Evolutionary conservation across 345 rosid species (phyloP).

Genomic region (Linum tenue): DNA sequence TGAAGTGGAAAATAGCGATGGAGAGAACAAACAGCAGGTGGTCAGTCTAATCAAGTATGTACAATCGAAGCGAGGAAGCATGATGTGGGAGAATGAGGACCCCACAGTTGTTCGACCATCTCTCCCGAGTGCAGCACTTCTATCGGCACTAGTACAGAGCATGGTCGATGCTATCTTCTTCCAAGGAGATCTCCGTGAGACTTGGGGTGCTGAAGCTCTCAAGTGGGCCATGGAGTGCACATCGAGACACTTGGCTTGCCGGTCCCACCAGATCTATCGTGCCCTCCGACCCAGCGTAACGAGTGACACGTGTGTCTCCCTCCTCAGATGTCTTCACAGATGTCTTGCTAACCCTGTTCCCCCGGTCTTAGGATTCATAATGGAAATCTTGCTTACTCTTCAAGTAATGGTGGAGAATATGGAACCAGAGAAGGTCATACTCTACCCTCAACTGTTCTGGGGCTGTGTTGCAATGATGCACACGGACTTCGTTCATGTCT

Average conservation of each 20-base stretch:
- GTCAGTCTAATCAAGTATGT: conserved; percentile 94
- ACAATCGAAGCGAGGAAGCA: conserved; percentile 96
- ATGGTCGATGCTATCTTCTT: conserved; percentile 99
- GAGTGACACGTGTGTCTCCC: conserved; percentile 85
- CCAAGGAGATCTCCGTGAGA: conserved; percentile 98
- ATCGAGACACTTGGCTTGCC: conserved; percentile 97
- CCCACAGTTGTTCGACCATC: conserved; percentile 74
- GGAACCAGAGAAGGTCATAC: conserved; percentile 98
- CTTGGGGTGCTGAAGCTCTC: conserved; percentile 97
- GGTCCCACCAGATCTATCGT: conserved; percentile 97
- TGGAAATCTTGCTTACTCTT: conserved; percentile 87
- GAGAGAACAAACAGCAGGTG: conserved; percentile 96
- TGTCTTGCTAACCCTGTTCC: conserved; percentile 94
- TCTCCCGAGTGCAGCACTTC: conserved; percentile 95
- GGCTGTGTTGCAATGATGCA: conserved; percentile 99
- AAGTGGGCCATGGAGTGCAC: conserved; percentile 99
- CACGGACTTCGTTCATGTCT: conserved; percentile 93
- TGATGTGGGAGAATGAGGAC: conserved; percentile 99
- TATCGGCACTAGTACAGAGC: conserved; percentile 95
- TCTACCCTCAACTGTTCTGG: conserved; percentile 97
- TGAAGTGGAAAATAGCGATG: conserved; percentile 90
- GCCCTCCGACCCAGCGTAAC: conserved; percentile 90
- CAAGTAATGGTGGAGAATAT: conserved; percentile 99
- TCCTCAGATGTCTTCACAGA: conserved; percentile 91
- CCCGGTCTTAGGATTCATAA: conserved; percentile 87